Evolutionary conservation across 192 early-diverging fungal species (phyloP).

Genomic region (Coemansia erecta): DNA sequence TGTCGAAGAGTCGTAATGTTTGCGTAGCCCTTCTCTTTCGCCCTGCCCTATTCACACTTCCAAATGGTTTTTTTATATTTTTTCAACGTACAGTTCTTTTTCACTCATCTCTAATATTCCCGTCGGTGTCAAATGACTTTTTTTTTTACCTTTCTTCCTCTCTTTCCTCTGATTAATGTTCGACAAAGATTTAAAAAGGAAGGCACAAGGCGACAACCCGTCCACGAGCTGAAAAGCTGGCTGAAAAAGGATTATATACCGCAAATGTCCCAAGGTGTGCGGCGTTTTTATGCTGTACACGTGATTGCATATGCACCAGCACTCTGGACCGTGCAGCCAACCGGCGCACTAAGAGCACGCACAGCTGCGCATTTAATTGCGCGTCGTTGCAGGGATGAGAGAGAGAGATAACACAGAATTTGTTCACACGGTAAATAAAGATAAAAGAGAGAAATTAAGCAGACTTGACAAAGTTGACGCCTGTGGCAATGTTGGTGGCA

Average conservation of each 20-base stretch:
- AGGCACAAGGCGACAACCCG: too few species aligned
- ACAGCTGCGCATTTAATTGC: background rate
- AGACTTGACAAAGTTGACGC: constrained; percentile 71
- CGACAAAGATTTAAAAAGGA: too few species aligned
- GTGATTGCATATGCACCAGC: background rate
- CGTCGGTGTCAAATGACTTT: background rate
- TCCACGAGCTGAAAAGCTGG: too few species aligned
- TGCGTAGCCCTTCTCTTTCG: too few species aligned
- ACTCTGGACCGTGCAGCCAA: background rate
- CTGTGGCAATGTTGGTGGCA: constrained; percentile 86
- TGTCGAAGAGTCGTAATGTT: too few species aligned
- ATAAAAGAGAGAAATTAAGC: constrained; percentile 9
- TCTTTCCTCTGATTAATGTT: background rate
- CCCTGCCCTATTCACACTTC: too few species aligned
- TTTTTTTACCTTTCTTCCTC: background rate
- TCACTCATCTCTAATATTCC: background rate
- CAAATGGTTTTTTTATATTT: background rate
- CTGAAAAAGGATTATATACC: too few species aligned
- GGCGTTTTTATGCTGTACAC: too few species aligned
- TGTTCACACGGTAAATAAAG: constrained; percentile 5
- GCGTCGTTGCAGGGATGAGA: background rate
- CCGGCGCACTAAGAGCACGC: too few species aligned
- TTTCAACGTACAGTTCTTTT: constrained; percentile 7
- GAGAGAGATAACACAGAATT: constrained; percentile 1
- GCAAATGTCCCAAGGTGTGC: too few species aligned